These are phyloP conservation scores for Fusarium zealandicum DNA, from an alignment of 2,329 filamentous ascomycete species.

Conservation along the genomic window DNA sequence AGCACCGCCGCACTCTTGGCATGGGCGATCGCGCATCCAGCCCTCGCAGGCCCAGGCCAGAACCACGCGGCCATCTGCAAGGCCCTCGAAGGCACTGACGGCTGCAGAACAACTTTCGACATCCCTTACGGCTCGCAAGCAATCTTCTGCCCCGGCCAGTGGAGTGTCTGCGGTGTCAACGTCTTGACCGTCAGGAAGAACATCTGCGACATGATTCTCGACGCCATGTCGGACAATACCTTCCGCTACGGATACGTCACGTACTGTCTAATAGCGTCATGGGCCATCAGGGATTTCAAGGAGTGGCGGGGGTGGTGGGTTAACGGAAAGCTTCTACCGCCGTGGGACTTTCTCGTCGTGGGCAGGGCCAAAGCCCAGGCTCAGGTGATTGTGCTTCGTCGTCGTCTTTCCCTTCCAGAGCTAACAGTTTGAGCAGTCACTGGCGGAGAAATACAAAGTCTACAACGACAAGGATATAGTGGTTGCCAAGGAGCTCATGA, in stretches of 20 bases:
- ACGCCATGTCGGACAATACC: background rate
- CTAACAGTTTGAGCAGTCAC: background rate
- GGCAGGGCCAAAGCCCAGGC: background rate
- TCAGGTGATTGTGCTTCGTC: background rate
- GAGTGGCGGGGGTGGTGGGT: background rate
- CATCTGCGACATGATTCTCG: background rate
- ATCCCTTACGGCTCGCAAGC: constrained; percentile 22
- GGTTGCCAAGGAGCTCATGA: background rate
- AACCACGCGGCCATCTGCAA: constrained; percentile 20
- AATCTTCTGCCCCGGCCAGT: background rate
- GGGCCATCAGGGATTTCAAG: background rate
- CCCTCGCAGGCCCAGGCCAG: constrained; percentile 16
- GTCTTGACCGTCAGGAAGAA: background rate
- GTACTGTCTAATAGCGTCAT: background rate
- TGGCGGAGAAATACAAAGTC: background rate
- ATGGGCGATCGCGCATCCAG: background rate
- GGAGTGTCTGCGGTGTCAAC: background rate
- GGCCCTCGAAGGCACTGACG: constrained; percentile 22
- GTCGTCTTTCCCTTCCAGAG: background rate
- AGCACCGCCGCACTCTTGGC: background rate
- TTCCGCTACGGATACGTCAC: background rate
- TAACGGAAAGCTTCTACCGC: background rate
- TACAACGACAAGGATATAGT: background rate
- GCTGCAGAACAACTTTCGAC: constrained; percentile 9
- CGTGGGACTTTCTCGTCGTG: background rate